Base-by-base conservation (phyloP, 495 filamentous ascomycete species). In the Penicillium silybi region DNA sequence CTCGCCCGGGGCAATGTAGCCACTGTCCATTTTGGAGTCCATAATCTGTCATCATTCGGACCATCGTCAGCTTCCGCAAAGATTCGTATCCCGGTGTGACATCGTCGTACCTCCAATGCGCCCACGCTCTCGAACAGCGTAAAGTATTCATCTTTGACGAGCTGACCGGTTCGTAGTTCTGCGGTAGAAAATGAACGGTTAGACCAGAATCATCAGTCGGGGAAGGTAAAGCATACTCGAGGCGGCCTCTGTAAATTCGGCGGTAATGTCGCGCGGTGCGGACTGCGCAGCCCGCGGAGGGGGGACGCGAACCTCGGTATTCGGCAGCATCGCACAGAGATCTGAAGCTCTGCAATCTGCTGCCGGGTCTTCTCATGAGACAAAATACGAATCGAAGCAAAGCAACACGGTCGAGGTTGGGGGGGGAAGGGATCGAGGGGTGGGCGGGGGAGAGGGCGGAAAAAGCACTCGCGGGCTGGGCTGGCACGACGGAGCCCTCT, bases 11-110 rank as follows among this genome's bases (percentile, higher is more conserved):
- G 78, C 79, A 15, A 93, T 67, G 58, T 84, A 88, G 26, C 93
- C 93, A 63, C 89, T 96, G 64, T 98, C 93, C 93, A 98, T 97
- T 68, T 97, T 98, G 0, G 86, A 84, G 63, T 98, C 93, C 91
- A 96, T 96, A 52, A 98, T 92, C 93, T 98, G 57, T 49, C 6
- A 39, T 19, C 47, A 25, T 27, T 20, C 47, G 19, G 26, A 46
- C 29, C 37, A 43, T 43, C 23, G 35, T 66, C 48, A 63, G 57
- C 50, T 54, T 42, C 40, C 4, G 44, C 42, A 44, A 44, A 34
- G 11, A 37, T 53, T 44, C 35, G 35, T 45, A 35, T 41, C 9
- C 26, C n/a, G 38, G 20, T 48, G 48, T 50, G 44, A 50, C 43
- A 35, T 50, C 37, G 35, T 72, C 80, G 58, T 73, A 92, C 93